Base-by-base conservation (phyloP, 228 moss, liverwort and hornwort species). In the Sphagnum fallax region DNA sequence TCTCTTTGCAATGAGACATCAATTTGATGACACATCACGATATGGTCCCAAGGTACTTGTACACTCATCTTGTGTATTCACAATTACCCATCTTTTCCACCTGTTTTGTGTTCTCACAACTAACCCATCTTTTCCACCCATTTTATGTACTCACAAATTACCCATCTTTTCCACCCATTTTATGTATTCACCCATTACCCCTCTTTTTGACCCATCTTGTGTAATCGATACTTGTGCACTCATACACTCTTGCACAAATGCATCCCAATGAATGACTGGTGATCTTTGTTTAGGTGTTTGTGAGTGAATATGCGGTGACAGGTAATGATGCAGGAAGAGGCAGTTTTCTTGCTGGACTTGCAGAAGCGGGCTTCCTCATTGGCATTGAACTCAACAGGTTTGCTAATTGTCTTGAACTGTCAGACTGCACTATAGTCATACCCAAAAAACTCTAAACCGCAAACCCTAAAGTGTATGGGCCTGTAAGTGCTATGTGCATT, bases 321-420 rank as follows among this genome's bases (percentile, higher is more conserved):
- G 90, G 85, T 13, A 5, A 51, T 4, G 93, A 93, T 50, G 85
- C 93, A 8, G 97, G 97, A 63, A 82, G 55, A 65, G 97, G 97
- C 48, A 91, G 80, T 75, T 48, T 98, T 1, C 65, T 91, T 49
- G 93, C 97, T 13, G 87, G 85, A 8, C 71, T 98, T 64, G 97
- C 93, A 2, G 97, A 98, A 87, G 91, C 76, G 55, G 91, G 93
- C 52, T 98, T 98, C 67, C 87, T 93, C 74, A 86, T 98, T 73
- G 97, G 97, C 61, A 67, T 98, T 66, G 97, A 98, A 78, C 65
- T 80, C 18, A 98, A 98, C 32, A 96, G 96, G 96, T 96, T 72
- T 47, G 70, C 13, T 5, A 32, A 32, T 32, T 32, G 32, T 60
- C 47, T 66, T 11, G 12, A 11, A 60, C 59, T 15, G 11, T 60